Conservation (phyloP, 2,329 filamentous ascomycete species). For the Fusarium albidum region DNA sequence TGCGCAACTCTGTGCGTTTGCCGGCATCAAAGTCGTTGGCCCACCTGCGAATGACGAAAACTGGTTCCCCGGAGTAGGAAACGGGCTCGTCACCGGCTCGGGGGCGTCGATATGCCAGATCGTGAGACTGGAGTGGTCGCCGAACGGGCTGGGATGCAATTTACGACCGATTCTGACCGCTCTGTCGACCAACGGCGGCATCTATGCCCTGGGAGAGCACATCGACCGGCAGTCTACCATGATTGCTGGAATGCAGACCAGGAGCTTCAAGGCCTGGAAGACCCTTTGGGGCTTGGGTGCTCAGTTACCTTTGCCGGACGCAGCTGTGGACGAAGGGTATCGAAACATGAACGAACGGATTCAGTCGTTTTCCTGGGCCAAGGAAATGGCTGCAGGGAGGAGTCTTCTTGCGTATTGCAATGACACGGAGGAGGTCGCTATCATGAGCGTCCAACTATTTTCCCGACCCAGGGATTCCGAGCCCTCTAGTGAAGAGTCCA, state of each 20-base stretch:
- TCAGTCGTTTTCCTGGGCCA: slow-evolving; percentile 62
- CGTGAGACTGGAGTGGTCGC: slow-evolving; percentile 65
- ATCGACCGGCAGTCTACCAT: slow-evolving; percentile 41
- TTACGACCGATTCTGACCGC: slow-evolving; percentile 60
- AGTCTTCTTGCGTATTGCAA: slow-evolving; percentile 61
- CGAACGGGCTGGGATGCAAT: slow-evolving; percentile 63
- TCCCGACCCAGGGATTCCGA: slow-evolving; percentile 30
- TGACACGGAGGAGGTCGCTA: slow-evolving; percentile 57
- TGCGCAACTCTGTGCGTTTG: slow-evolving; percentile 52
- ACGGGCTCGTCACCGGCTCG: slow-evolving; percentile 54
- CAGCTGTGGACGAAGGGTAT: slow-evolving; percentile 42
- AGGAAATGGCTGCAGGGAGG: slow-evolving; percentile 49
- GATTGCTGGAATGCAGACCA: slow-evolving; percentile 44
- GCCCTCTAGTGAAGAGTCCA: slow-evolving; percentile 38
- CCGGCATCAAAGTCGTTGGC: slow-evolving; percentile 45
- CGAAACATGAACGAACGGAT: slow-evolving; percentile 55
- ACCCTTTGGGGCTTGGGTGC: slow-evolving; percentile 65
- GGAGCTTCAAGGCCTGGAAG: slow-evolving; percentile 59
- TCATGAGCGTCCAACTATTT: slow-evolving; percentile 58
- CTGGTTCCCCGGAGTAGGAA: slow-evolving; percentile 54
- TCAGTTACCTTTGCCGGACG: slow-evolving; percentile 57
- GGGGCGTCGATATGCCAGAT: slow-evolving; percentile 63
- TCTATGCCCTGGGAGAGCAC: slow-evolving; percentile 62
- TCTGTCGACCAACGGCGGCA: slow-evolving; percentile 58
- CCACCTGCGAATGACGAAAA: slow-evolving; percentile 38